These are phyloP conservation scores for Leucosporidium creatinivorum DNA, from an alignment of 768 basidiomycete species.

Conservation along the genomic window DNA sequence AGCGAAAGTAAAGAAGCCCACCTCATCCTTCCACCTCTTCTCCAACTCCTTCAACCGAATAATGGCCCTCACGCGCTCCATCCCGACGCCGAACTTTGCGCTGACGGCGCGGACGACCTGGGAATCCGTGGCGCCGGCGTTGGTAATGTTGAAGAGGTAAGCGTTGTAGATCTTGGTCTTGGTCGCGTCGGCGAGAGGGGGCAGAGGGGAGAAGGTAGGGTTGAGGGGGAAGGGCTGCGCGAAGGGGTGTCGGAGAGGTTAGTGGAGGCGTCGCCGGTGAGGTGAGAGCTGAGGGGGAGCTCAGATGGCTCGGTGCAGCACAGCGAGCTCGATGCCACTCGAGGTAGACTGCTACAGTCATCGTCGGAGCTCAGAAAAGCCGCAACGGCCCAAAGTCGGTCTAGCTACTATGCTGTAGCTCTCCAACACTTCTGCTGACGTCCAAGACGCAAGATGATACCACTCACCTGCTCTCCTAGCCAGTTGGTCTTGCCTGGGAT, in stretches of 20 bases:
- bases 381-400: background rate
- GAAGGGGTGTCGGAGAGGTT: background rate
- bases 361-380: background rate
- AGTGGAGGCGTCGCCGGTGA: background rate
- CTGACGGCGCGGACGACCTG: slow-evolving; percentile 26
- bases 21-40: slow-evolving; percentile 51
- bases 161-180: slow-evolving; percentile 55
- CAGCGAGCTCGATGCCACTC: background rate
- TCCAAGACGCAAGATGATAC: background rate
- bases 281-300: background rate
- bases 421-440: background rate
- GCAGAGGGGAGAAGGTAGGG: slow-evolving; percentile 69
- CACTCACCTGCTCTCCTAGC: slow-evolving; percentile 32
- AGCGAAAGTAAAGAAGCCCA: too few relatives aligned
- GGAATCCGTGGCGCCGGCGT: slow-evolving; percentile 21
- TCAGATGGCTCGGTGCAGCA: background rate
- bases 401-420: background rate
- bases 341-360: background rate
- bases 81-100: slow-evolving; percentile 55
- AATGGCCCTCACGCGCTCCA: slow-evolving; percentile 76
- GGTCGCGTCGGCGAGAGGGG: slow-evolving; percentile 60
- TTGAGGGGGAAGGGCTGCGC: slow-evolving; percentile 84
- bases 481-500: slow-evolving; percentile 26
- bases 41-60: slow-evolving; percentile 74
- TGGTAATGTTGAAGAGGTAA: slow-evolving; percentile 55